These are phyloP conservation scores for Pseudocercospora musae DNA, from an alignment of 2,329 filamentous ascomycete species.

Conservation along the genomic window DNA sequence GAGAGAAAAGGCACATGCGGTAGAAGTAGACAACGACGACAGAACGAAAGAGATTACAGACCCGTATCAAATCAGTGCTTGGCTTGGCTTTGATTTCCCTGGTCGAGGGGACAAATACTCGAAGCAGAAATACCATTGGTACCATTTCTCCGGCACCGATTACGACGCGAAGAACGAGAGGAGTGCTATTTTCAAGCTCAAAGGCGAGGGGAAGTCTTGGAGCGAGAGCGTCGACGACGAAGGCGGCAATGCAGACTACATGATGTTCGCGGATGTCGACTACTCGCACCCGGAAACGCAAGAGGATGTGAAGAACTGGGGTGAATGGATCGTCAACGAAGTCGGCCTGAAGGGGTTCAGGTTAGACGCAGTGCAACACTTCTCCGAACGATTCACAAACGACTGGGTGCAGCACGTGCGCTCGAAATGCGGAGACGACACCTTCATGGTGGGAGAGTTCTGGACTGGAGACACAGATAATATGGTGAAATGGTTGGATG, in stretches of 20 bases:
- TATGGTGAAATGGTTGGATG: conserved; percentile 51
- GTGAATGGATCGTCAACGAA: conserved; percentile 61
- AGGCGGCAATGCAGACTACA: conserved; percentile 59
- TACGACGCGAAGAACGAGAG: conserved; percentile 56
- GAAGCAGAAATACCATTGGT: conserved; percentile 60
- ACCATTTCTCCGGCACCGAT: conserved; percentile 66
- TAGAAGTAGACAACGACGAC: conserved; percentile 55
- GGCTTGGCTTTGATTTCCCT: conserved; percentile 64
- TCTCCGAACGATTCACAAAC: conserved; percentile 61
- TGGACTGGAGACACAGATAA: conserved; percentile 59
- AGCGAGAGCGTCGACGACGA: conserved; percentile 58
- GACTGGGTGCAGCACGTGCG: conserved; percentile 57
- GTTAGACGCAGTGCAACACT: conserved; percentile 70
- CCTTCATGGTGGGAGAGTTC: conserved; percentile 68
- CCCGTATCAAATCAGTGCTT: conserved; percentile 57
- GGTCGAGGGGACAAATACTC: conserved; percentile 60
- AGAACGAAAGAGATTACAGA: conserved; percentile 19
- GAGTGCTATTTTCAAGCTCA: conserved; percentile 62
- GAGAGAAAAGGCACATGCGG: conserved; percentile 58
- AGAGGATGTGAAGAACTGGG: conserved; percentile 64
- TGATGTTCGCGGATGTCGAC: conserved; percentile 70
- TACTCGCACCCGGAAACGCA: conserved; percentile 61
- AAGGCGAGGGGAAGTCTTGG: conserved; percentile 55
- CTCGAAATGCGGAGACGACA: conserved; percentile 41
- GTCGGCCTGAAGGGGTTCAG: conserved; percentile 62